Evolutionary conservation across 1,139 yeast genomes (phyloP), one percentile per base, ranked within the genome.

Genomic region (Geotrichum histeridarum): DNA sequence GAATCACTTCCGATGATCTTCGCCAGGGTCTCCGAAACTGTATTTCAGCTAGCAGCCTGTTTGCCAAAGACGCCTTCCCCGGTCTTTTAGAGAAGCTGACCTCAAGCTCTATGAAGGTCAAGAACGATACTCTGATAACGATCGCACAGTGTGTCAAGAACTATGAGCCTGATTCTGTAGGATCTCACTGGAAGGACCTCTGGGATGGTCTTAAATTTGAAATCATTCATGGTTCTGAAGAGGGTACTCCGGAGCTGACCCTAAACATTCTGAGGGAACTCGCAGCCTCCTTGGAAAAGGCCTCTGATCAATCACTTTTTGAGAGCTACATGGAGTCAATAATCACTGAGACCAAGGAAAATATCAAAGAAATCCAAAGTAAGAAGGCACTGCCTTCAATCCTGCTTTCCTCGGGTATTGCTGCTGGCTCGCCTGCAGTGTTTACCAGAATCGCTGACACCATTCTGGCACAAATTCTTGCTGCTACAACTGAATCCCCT

Each of bases 141-240:
- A 70, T 93, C 42, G 66, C 74, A 2, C 70, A 71, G 1, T 85
- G 95, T 60, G 72, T 87, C 6, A 70, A 75, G 33, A 69, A 67
- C 8, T 88, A 85, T 63, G 73, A 78, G 0, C 63, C 71, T 0
- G 75, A 74, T 11, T 72, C 79, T 0, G 63, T 75, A 12, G 73
- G 73, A 35, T 75, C 76, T 14, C 77, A 80, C 64, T 90, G 96
- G 91, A 68, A 79, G 31, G 79, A 84, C 1, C 66, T 93, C 7
- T 93, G 97, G 96, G 86, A 87, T 61, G 89, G 95, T 0, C 73
- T 93, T 51, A 93, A 91, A 66, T 90, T 82, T 67, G 97, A 93
- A 66, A 77, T 93, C 30, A 73, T 91, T 57, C 96, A 91, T 67
- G 83, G 83, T 47, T 87, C 84, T 38, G 79, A 74, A 37, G 79